These are phyloP conservation scores for Heterobasidion irregulare DNA, from an alignment of 1,284 basidiomycete species.

Conservation along the genomic window DNA sequence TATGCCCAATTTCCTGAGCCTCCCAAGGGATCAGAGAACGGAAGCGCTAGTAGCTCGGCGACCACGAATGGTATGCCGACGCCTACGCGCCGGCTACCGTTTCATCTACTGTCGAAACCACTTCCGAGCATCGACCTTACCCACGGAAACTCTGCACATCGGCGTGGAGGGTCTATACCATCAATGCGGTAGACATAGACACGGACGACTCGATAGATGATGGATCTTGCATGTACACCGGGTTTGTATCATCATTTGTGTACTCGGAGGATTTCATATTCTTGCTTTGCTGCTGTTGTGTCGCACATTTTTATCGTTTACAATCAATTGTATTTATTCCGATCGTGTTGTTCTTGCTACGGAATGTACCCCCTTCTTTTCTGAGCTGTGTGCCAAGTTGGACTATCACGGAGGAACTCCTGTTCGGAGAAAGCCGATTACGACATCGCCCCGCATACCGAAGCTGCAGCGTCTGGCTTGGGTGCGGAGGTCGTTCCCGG, in stretches of 20 bases:
- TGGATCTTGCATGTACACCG: not conserved
- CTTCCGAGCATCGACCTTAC: conserved; percentile 35
- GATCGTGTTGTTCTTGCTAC: too few species aligned
- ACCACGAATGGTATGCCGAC: conserved; percentile 24
- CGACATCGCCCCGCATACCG: not conserved
- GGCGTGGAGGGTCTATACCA: conserved; percentile 54
- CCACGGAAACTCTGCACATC: conserved; percentile 34
- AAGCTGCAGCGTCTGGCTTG: not conserved
- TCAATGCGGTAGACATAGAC: conserved; percentile 30
- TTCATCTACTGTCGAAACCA: conserved; percentile 56
- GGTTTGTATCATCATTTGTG: conserved; percentile 6
- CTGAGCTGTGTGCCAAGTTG: not conserved
- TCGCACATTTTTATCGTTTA: not conserved
- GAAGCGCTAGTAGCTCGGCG: conserved; percentile 10
- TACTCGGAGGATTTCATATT: not conserved
- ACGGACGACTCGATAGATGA: not conserved
- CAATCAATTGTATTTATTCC: not conserved
- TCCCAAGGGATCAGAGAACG: conserved; percentile 22
- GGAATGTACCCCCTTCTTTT: not conserved
- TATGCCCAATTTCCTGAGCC: conserved; percentile 68
- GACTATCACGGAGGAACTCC: not conserved
- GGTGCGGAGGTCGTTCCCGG: not conserved
- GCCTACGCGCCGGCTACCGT: conserved; percentile 54
- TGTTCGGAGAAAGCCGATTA: conserved; percentile 1
- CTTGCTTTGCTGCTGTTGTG: not conserved